Conservation (phyloP, 1,284 basidiomycete species). For the Ustilago curta region DNA sequence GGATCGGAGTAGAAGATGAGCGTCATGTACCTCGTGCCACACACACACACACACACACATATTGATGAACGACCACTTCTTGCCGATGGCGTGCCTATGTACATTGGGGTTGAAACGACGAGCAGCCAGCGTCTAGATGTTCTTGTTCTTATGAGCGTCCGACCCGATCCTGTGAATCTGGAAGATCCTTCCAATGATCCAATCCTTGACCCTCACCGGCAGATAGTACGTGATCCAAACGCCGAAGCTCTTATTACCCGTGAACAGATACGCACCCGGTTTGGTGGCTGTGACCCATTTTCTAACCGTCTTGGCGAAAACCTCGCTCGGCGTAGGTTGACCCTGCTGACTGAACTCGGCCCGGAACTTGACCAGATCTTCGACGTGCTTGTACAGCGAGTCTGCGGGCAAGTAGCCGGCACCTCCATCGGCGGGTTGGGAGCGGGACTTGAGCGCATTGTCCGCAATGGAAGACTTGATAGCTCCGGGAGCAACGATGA, state of each 20-base stretch:
- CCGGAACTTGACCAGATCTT: slow-evolving; percentile 53
- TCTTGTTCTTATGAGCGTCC: slow-evolving; percentile 40
- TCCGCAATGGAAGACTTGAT: slow-evolving; percentile 60
- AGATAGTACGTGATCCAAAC: slow-evolving; percentile 56
- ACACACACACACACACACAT: slow-evolving; percentile 5
- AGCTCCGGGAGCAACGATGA: slow-evolving; percentile 60
- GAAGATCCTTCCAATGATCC: slow-evolving; percentile 45
- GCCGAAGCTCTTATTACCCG: slow-evolving; percentile 42
- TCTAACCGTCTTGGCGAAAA: slow-evolving; percentile 49
- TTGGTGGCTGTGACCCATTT: slow-evolving; percentile 12
- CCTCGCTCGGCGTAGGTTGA: slow-evolving; percentile 52
- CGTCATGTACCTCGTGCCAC: not conserved
- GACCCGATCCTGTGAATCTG: slow-evolving; percentile 37
- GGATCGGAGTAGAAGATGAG: not conserved
- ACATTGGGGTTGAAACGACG: not conserved
- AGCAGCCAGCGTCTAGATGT: slow-evolving; percentile 14
- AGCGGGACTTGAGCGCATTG: slow-evolving; percentile 24
- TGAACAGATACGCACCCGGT: slow-evolving; percentile 53
- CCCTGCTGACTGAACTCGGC: slow-evolving; percentile 56
- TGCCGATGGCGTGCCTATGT: not conserved
- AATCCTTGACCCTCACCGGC: slow-evolving; percentile 49
- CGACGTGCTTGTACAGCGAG: slow-evolving; percentile 52
- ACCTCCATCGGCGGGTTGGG: slow-evolving; percentile 8
- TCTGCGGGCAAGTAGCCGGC: slow-evolving; percentile 35
- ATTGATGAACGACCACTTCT: no score